Conservation (phyloP, 1,284 basidiomycete genomes). For the Cutaneotrichosporon sp. region DNA sequence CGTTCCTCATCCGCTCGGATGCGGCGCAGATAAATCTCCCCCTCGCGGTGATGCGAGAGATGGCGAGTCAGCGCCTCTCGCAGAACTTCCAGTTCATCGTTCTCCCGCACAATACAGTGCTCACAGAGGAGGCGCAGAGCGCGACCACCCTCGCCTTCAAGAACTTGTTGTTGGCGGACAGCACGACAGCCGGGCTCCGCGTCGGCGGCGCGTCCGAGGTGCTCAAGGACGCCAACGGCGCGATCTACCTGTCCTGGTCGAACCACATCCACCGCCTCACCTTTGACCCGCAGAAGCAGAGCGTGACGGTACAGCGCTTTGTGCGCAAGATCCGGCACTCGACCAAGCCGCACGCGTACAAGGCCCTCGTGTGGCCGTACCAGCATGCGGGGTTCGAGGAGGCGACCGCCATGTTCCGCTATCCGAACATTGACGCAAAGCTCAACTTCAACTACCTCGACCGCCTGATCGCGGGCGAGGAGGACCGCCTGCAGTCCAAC, state of each 20-base stretch:
- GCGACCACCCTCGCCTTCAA: slow-evolving; percentile 29
- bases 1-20: slow-evolving; percentile 64
- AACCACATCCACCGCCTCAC: slow-evolving; percentile 93
- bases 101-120: slow-evolving; percentile 50
- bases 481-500: slow-evolving; percentile 74
- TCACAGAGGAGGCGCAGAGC: slow-evolving; percentile 19
- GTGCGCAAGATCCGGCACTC: slow-evolving; percentile 70
- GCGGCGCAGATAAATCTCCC: slow-evolving; percentile 62
- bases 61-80: slow-evolving; percentile 84
- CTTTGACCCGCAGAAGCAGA: slow-evolving; percentile 73
- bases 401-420: slow-evolving; percentile 71
- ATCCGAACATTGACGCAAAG: slow-evolving; percentile 57
- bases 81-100: slow-evolving; percentile 94
- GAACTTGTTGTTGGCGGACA: slow-evolving; percentile 63
- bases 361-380: slow-evolving; percentile 91
- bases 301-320: slow-evolving; percentile 84
- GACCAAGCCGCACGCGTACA: slow-evolving; percentile 69
- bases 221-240: slow-evolving; percentile 64
- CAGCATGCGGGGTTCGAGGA: slow-evolving; percentile 83
- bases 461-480: slow-evolving; percentile 76
- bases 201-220: slow-evolving; percentile 72
- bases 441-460: slow-evolving; percentile 54
- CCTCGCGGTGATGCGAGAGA: slow-evolving; percentile 84
- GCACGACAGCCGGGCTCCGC: slow-evolving; percentile 56
- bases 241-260: slow-evolving; percentile 89